Conservation (phyloP, 257 asterid species). For the Lithospermum erythrorhizon region DNA sequence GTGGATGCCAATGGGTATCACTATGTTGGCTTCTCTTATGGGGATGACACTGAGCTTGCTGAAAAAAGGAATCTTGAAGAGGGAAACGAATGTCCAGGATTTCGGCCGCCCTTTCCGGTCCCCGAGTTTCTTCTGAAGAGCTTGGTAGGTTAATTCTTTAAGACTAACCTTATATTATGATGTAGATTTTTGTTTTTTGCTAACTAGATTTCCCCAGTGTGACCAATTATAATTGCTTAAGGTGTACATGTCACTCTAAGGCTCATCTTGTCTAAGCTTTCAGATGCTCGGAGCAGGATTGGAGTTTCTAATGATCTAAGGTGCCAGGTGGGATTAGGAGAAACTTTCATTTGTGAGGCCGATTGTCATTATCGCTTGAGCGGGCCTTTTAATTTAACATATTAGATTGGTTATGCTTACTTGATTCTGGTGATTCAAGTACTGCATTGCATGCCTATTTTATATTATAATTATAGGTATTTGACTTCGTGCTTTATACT, state of each 20-base stretch:
- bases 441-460: conserved; percentile 1
- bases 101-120: conserved; percentile 56
- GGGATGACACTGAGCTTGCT: conserved; percentile 31
- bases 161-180: conserved; percentile 8
- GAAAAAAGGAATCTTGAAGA: conserved; percentile 35
- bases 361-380: conserved; percentile 41
- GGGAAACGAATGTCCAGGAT: conserved; percentile 42
- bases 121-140: conserved; percentile 49
- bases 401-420: conserved; percentile 11
- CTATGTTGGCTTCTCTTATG: conserved; percentile 66
- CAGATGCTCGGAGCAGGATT: conserved; percentile 96
- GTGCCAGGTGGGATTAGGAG: conserved; percentile 99
- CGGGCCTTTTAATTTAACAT: conserved; percentile 26
- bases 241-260: conserved; percentile 48
- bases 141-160: conserved; percentile 60
- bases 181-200: conserved; percentile 23
- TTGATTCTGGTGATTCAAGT: background rate
- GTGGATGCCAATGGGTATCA: conserved; percentile 27
- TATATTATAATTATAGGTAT: conserved; percentile 9
- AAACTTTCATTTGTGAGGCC: conserved; percentile 43
- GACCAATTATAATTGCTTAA: conserved; percentile 40
- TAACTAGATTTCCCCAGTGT: conserved; percentile 35
- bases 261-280: conserved; percentile 82
- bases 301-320: conserved; percentile 58
- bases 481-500: conserved; percentile 7